Conservation (phyloP, 345 rosid genomes). For the Ailanthus altissimus region DNA sequence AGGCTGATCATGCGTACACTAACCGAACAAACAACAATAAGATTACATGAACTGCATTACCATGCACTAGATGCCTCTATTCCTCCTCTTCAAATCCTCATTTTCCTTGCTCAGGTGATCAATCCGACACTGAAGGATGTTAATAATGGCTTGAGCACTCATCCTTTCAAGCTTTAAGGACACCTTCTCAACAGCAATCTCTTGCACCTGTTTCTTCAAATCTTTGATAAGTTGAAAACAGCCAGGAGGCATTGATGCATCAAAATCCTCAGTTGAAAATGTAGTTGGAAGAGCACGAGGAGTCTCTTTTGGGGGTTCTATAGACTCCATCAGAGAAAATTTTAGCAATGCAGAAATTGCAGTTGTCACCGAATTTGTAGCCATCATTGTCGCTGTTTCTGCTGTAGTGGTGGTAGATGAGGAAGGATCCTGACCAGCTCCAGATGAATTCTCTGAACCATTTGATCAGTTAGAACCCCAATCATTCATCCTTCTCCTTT, state of each 20-base stretch:
- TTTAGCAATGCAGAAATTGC: constrained; percentile 81
- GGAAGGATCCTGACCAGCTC: constrained; percentile 59
- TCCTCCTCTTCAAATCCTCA: constrained; percentile 60
- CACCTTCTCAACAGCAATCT: constrained; percentile 70
- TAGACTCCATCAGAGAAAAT: constrained; percentile 69
- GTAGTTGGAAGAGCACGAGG: constrained; percentile 28
- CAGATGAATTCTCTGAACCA: constrained; percentile 54
- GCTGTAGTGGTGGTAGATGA: constrained; percentile 71
- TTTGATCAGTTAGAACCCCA: constrained; percentile 40
- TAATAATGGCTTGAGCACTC: constrained; percentile 79
- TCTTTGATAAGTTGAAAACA: constrained; percentile 50
- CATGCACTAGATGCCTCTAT: constrained; percentile 1
- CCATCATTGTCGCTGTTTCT: constrained; percentile 35
- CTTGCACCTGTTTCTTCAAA: constrained; percentile 64
- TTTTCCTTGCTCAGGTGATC: constrained; percentile 68
- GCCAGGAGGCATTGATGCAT: constrained; percentile 48
- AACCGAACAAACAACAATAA: constrained; percentile 6
- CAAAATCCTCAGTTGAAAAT: constrained; percentile 31
- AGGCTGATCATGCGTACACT: constrained; percentile 8
- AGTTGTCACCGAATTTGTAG: constrained; percentile 46
- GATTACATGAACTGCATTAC: not conserved
- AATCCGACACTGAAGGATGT: constrained; percentile 67
- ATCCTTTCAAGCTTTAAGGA: constrained; percentile 74
- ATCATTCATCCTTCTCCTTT: constrained; percentile 69
- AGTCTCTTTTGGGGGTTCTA: constrained; percentile 41